Percentiles rank a stretch among this genome's conserved stretches.
Evolutionary conservation across 345 rosid species (phyloP).

Genomic region (Streptanthus diversifolius): DNA sequence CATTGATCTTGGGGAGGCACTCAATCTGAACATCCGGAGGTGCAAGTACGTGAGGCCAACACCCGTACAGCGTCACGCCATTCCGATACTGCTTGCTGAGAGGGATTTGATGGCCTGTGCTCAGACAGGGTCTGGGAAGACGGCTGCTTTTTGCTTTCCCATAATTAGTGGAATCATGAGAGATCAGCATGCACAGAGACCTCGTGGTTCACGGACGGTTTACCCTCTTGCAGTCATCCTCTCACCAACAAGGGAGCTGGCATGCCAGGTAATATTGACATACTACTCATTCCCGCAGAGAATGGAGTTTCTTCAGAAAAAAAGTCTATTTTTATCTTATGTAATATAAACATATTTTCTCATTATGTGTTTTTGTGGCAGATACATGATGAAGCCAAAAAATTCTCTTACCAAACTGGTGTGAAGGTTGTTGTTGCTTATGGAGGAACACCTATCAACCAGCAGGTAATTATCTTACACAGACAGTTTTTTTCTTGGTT

Average conservation of each 20-base stretch:
- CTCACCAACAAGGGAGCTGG: conserved; percentile 96
- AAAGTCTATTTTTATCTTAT: too few species aligned
- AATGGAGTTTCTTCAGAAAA: not conserved
- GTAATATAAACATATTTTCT: not conserved
- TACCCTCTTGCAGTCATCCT: conserved; percentile 94
- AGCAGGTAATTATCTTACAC: conserved; percentile 54
- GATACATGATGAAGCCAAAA: conserved; percentile 98
- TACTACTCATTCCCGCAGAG: not conserved
- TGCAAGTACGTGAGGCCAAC: conserved; percentile 98
- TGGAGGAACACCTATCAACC: conserved; percentile 97
- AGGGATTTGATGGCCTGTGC: conserved; percentile 99
- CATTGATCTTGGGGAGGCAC: conserved; percentile 87
- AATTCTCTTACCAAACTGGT: conserved; percentile 96
- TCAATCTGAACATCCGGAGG: conserved; percentile 78
- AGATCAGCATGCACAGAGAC: conserved; percentile 61
- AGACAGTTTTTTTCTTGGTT: not conserved
- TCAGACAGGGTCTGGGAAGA: conserved; percentile 99
- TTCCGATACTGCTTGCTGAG: conserved; percentile 75
- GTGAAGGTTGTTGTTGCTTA: conserved; percentile 97
- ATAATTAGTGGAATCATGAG: conserved; percentile 90
- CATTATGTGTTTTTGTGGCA: conserved; percentile 31
- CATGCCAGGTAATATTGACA: conserved; percentile 60
- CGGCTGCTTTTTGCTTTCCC: conserved; percentile 99
- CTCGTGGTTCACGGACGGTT: conserved; percentile 84
- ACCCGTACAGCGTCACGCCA: conserved; percentile 90